Percentiles rank a stretch among this genome's conserved stretches.
These are phyloP conservation scores for Auriscalpium orientale DNA, from an alignment of 768 basidiomycete species.

Conservation along the genomic window DNA sequence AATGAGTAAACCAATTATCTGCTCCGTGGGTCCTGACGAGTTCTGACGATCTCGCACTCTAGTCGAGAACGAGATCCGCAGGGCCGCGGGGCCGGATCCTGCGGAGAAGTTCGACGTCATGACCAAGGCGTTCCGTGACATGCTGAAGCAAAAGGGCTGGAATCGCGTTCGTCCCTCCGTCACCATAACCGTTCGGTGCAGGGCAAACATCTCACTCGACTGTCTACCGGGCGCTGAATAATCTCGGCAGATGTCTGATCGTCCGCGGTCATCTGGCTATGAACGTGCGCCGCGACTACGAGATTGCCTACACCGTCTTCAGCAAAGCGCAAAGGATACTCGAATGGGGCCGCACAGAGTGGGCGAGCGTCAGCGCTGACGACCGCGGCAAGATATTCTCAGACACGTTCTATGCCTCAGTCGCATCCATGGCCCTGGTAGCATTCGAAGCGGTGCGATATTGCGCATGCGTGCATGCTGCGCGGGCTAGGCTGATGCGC, in stretches of 20 bases:
- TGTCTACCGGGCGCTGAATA: background rate
- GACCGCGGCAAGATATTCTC: background rate
- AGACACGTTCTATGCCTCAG: background rate
- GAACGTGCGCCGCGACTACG: background rate
- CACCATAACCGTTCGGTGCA: background rate
- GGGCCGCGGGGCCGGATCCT: background rate
- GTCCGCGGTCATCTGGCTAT: background rate
- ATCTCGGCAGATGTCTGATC: background rate
- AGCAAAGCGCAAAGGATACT: background rate
- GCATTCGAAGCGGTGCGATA: background rate
- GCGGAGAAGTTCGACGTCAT: background rate
- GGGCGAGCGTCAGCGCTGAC: background rate
- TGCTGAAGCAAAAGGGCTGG: background rate
- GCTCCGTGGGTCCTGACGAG: background rate
- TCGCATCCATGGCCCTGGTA: background rate
- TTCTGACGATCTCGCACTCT: background rate
- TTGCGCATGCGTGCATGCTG: background rate
- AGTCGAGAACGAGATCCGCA: background rate
- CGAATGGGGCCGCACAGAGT: background rate
- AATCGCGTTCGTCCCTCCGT: background rate
- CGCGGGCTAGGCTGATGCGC: background rate
- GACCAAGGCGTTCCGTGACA: background rate
- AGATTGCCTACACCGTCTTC: background rate
- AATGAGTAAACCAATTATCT: background rate
- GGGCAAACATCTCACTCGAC: background rate